These are phyloP conservation scores for Nicotiana knightiana DNA, from an alignment of 257 asterid genomes.

Conservation along the genomic window DNA sequence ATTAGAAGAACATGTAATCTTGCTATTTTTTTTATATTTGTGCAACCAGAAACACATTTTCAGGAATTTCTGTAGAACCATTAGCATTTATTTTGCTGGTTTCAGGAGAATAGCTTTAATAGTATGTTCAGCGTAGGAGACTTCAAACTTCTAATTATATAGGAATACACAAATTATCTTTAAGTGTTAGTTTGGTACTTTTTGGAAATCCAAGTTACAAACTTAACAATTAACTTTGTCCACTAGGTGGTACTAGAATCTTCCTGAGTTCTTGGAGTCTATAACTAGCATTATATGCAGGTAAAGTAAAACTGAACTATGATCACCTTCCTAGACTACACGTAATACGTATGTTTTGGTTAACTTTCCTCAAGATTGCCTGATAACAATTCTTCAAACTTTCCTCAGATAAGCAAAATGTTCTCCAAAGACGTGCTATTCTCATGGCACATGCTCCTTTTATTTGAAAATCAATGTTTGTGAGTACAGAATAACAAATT, in stretches of 20 bases:
- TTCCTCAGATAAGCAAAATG: background rate
- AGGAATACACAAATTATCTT: background rate
- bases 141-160: background rate
- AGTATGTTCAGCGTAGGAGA: background rate
- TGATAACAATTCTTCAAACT: background rate
- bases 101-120: background rate
- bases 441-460: background rate
- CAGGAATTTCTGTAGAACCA: background rate
- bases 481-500: background rate
- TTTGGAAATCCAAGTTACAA: background rate
- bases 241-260: background rate
- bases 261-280: background rate
- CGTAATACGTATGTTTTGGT: background rate
- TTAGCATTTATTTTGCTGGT: background rate
- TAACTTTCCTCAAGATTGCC: background rate
- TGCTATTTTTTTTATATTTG: background rate
- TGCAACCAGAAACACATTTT: background rate
- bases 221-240: background rate
- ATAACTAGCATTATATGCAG: background rate
- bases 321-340: background rate
- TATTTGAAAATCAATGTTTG: background rate
- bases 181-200: background rate
- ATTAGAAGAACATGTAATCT: background rate
- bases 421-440: background rate
- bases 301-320: constrained; percentile 2